Conservation (phyloP, 441 rosid genomes). For the Eutrema salsugineum region DNA sequence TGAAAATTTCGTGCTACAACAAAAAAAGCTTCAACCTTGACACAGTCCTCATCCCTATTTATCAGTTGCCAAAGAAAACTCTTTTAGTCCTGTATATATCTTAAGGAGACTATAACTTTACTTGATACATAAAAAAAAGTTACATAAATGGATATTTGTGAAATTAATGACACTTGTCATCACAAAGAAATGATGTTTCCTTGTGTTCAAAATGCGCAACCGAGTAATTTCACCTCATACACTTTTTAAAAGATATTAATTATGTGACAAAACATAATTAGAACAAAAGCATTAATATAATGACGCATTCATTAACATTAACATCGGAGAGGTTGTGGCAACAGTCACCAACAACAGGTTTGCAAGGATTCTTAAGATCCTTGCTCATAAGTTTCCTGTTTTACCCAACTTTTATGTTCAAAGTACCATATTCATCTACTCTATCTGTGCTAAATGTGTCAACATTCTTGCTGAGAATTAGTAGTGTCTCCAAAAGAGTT, state of each 20-base stretch:
- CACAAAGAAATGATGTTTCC: background rate
- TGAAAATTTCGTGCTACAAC: background rate
- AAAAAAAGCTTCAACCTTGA: background rate
- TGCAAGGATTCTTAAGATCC: too few relatives aligned
- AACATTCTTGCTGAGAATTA: too few relatives aligned
- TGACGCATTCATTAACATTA: too few relatives aligned
- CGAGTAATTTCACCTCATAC: background rate
- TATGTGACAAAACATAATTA: too few relatives aligned
- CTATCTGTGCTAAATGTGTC: too few relatives aligned
- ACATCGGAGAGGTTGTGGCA: too few relatives aligned
- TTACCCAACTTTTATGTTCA: too few relatives aligned
- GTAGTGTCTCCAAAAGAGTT: too few relatives aligned
- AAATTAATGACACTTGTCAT: background rate
- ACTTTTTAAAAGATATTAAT: background rate
- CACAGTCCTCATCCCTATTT: background rate
- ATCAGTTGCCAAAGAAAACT: background rate
- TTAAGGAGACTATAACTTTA: background rate
- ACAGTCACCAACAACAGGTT: too few relatives aligned
- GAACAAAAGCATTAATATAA: too few relatives aligned
- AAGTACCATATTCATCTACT: too few relatives aligned
- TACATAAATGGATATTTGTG: background rate
- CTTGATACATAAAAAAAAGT: background rate
- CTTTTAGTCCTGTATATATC: conserved; percentile 8
- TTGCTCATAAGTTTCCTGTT: too few relatives aligned
- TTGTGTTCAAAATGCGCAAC: conserved; percentile 4